Conservation (phyloP, 1,284 basidiomycete species). For the Grifola frondosa region DNA sequence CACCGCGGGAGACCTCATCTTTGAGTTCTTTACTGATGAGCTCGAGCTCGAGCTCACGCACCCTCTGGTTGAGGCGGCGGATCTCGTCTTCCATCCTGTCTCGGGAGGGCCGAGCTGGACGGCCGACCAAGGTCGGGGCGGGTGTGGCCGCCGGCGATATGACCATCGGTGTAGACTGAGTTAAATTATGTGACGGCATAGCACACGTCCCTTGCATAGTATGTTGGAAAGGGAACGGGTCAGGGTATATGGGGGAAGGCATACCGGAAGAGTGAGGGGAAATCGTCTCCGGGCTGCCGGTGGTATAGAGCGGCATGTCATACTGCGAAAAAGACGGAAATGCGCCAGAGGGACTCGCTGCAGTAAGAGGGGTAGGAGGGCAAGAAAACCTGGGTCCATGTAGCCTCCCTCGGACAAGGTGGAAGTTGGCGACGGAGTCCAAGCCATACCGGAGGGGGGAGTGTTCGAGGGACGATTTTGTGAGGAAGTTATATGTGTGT, state of each 20-base stretch:
- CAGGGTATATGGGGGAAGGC: slow-evolving; percentile 24
- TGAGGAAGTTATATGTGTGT: slow-evolving; percentile 43
- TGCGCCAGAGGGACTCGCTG: slow-evolving; percentile 20
- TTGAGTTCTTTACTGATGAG: slow-evolving; percentile 49
- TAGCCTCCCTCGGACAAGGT: slow-evolving; percentile 12
- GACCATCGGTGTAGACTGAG: slow-evolving; percentile 21
- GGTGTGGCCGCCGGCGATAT: slow-evolving; percentile 24
- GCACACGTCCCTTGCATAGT: too few relatives aligned
- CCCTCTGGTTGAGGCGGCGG: slow-evolving; percentile 36
- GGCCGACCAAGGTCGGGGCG: slow-evolving; percentile 21
- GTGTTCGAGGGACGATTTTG: slow-evolving; percentile 32
- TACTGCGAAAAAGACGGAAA: slow-evolving; percentile 22
- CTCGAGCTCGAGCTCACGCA: slow-evolving; percentile 47
- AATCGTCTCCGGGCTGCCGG: slow-evolving; percentile 19
- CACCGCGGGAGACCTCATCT: slow-evolving; percentile 38
- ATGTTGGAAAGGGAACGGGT: slow-evolving; percentile 27
- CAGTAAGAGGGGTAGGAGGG: slow-evolving; percentile 14
- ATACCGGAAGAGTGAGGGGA: slow-evolving; percentile 19
- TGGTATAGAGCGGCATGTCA: slow-evolving; percentile 26
- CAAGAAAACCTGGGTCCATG: slow-evolving; percentile 6
- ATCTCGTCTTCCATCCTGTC: slow-evolving; percentile 39
- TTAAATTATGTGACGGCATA: too few relatives aligned
- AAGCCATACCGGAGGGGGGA: slow-evolving; percentile 35
- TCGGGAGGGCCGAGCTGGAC: slow-evolving; percentile 21
- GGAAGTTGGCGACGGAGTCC: slow-evolving; percentile 23